Conservation (phyloP, 768 basidiomycete genomes). For the Melanogaster broomeanus region DNA sequence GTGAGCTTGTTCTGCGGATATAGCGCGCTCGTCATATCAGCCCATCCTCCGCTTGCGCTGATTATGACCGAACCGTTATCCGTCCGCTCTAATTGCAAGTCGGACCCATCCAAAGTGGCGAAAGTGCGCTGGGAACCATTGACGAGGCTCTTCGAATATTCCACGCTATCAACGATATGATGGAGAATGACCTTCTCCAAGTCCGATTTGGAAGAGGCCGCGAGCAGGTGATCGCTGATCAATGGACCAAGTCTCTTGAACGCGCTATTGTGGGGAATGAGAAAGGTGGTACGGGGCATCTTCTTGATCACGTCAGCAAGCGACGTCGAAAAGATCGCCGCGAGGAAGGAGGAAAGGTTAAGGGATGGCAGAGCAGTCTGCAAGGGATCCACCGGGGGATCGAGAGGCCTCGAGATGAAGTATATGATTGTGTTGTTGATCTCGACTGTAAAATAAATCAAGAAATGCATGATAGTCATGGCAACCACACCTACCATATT, state of each 20-base stretch:
- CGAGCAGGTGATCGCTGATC: slow-evolving; percentile 83
- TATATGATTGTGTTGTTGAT: slow-evolving; percentile 84
- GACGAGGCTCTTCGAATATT: slow-evolving; percentile 64
- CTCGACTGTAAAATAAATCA: slow-evolving; percentile 50
- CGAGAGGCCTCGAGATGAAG: slow-evolving; percentile 80
- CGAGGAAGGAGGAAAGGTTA: slow-evolving; percentile 89
- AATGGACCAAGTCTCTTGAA: slow-evolving; percentile 84
- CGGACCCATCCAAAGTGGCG: slow-evolving; percentile 82
- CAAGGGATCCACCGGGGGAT: slow-evolving; percentile 80
- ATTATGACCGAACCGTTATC: slow-evolving; percentile 49
- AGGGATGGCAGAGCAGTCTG: slow-evolving; percentile 79
- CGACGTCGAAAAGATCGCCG: slow-evolving; percentile 83
- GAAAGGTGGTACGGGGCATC: slow-evolving; percentile 72
- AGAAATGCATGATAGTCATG: not conserved
- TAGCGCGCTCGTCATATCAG: slow-evolving; percentile 62
- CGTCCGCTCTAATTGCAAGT: slow-evolving; percentile 69
- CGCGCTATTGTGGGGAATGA: slow-evolving; percentile 89
- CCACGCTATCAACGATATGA: slow-evolving; percentile 74
- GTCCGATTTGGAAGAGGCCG: slow-evolving; percentile 75
- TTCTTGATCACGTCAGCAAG: slow-evolving; percentile 69
- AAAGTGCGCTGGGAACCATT: slow-evolving; percentile 73
- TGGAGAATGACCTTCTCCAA: slow-evolving; percentile 85
- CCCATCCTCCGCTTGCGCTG: slow-evolving; percentile 77
- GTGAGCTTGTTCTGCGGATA: slow-evolving; percentile 73
- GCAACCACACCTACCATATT: slow-evolving; percentile 56